Base-by-base conservation (phyloP, 371 early-diverging fungal species). In the Mucor racemosus region DNA sequence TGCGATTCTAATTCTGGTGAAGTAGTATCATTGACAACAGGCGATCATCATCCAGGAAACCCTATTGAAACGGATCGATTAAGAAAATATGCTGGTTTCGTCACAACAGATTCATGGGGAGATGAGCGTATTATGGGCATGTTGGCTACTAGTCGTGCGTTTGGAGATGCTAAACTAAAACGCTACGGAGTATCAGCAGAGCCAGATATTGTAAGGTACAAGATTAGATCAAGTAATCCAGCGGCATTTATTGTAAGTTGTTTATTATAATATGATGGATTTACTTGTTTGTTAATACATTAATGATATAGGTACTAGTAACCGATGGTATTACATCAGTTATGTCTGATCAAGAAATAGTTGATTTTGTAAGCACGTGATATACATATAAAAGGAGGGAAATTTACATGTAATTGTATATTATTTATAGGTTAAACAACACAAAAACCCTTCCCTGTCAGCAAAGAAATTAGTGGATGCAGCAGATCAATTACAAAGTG, bases 311-410 rank as follows among this genome's bases (percentile, higher is more conserved):
- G 80, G 80, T 89, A 9, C 58, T 92, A 39, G 80, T 90, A 35
- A 89, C 93, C 17, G 93, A 93, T 73, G 93, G 93, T 0, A 75
- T 93, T 55, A 87, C 89, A 7, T 81, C 89, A 36, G 92, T 91
- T 15, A 85, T 93, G 84, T 88, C 90, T 7, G 87, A 92, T 65
- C 93, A 93, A 72, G 93, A 93, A 73, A 84, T 92, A 15, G 84
- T 91, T 50, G 92, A 93, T 65, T 77, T 86, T 71, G 92, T 89
- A 75, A 80, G 86, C 60, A 58, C 68, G 46, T 15, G 21, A 39
- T 14, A 35, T 6, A 9, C 7, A 36, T 36, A 15, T 41, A 9
- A 38, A 54, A 53, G 53, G 53, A 53, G 53, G 53, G 31, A 56
- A 56, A 56, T 33, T 34, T n/a, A 34, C 35, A 55, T 26, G 26